phyloP scores from a whole-genome alignment of 345 rosid genomes.

The Camelina sativa region DNA sequence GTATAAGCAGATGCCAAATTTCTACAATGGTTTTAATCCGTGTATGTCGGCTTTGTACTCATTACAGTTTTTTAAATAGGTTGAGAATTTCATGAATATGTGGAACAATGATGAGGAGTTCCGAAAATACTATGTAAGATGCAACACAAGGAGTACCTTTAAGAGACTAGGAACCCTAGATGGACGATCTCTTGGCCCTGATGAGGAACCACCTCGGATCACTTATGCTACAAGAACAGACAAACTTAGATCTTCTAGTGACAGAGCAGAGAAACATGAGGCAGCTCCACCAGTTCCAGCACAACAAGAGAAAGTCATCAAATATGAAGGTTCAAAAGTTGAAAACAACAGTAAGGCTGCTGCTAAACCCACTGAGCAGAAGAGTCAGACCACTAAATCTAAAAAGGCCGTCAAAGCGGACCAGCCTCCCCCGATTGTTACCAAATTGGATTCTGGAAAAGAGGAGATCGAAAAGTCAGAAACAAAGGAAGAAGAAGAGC shows the following conservation, averaged over 20 bases:
- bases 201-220: constrained; percentile 66
- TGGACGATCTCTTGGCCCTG: constrained; percentile 87
- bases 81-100: constrained; percentile 65
- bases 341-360: constrained; percentile 41
- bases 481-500: constrained; percentile 53
- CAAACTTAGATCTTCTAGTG: constrained; percentile 47
- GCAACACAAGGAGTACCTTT: constrained; percentile 63
- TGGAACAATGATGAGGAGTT: constrained; percentile 72
- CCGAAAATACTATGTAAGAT: constrained; percentile 63
- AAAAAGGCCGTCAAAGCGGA: constrained; percentile 51
- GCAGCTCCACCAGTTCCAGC: constrained; percentile 40
- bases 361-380: constrained; percentile 49
- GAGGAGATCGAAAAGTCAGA: constrained; percentile 51
- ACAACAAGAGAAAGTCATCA: constrained; percentile 43
- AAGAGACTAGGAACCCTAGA: constrained; percentile 78
- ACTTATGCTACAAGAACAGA: constrained; percentile 46
- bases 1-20: constrained; percentile 47
- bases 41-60: constrained; percentile 32
- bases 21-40: constrained; percentile 4
- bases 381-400: constrained; percentile 49
- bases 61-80: constrained; percentile 51
- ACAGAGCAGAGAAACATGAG: constrained; percentile 42
- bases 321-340: constrained; percentile 45
- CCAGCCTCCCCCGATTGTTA: constrained; percentile 36
- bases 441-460: constrained; percentile 45